Conservation (phyloP, 441 rosid genomes). For the Erodium trifolium region DNA sequence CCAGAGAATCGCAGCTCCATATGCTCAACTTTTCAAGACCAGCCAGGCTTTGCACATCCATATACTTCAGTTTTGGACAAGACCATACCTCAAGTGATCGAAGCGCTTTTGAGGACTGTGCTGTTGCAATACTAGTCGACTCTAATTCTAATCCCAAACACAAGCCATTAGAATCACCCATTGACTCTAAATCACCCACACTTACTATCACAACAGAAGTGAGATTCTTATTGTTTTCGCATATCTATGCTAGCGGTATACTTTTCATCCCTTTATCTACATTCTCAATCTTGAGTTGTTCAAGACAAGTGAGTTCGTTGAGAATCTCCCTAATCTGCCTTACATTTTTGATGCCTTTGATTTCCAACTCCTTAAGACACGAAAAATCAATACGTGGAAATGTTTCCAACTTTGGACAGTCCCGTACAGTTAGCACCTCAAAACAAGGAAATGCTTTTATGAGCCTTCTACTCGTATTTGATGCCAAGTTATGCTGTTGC, state of each 20-base stretch:
- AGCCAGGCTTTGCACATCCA: no score
- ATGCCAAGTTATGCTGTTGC: no score
- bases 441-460: no score
- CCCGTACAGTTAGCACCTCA: no score
- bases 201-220: background rate
- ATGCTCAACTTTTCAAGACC: no score
- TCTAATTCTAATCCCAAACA: no score
- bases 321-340: background rate
- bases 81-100: background rate
- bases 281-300: background rate
- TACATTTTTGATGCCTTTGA: background rate
- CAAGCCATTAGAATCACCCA: no score
- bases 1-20: no score
- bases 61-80: no score
- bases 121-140: no score
- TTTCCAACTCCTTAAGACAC: constrained; percentile 7
- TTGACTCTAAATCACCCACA: background rate
- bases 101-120: no score
- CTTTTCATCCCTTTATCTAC: background rate
- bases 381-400: background rate
- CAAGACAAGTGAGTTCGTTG: background rate
- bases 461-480: no score
- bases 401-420: constrained; percentile 5
- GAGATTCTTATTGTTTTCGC: background rate
- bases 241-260: background rate